These are phyloP conservation scores for Pinus taeda DNA, from an alignment of 75 land plant genomes.

Conservation along the genomic window DNA sequence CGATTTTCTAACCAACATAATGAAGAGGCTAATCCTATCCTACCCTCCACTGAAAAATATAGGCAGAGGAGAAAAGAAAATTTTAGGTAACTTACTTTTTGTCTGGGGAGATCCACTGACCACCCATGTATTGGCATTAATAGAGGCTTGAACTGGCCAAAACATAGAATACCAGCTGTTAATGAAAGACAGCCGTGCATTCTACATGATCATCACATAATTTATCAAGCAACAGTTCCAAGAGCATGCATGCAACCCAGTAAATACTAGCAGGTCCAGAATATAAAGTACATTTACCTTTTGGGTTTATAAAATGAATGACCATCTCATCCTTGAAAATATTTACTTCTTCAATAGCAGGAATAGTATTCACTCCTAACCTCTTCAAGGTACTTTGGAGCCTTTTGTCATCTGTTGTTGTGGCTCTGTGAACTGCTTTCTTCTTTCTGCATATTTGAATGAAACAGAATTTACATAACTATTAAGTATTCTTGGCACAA, in stretches of 20 bases:
- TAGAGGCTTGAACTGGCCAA: slow-evolving; percentile 35
- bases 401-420: slow-evolving; percentile 34
- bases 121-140: slow-evolving; percentile 37
- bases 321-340: slow-evolving; percentile 38
- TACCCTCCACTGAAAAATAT: neutral
- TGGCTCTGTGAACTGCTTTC: slow-evolving; percentile 34
- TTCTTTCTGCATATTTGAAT: slow-evolving; percentile 19
- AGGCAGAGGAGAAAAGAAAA: neutral
- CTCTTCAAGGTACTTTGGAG: slow-evolving; percentile 32
- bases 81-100: slow-evolving; percentile 17
- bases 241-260: neutral
- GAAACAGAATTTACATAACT: neutral
- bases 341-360: slow-evolving; percentile 35
- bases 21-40: neutral
- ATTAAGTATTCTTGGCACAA: neutral
- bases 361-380: slow-evolving; percentile 31
- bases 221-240: neutral
- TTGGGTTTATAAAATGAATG: slow-evolving; percentile 33
- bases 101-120: slow-evolving; percentile 32
- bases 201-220: neutral
- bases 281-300: slow-evolving; percentile 10
- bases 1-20: neutral
- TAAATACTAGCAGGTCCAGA: neutral
- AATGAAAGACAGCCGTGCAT: neutral
- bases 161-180: neutral